Percentiles rank a stretch among this genome's conserved stretches.
Evolutionary conservation across 2,329 filamentous ascomycete species (phyloP).

Genomic region (Cylindrodendrum hubeiense): DNA sequence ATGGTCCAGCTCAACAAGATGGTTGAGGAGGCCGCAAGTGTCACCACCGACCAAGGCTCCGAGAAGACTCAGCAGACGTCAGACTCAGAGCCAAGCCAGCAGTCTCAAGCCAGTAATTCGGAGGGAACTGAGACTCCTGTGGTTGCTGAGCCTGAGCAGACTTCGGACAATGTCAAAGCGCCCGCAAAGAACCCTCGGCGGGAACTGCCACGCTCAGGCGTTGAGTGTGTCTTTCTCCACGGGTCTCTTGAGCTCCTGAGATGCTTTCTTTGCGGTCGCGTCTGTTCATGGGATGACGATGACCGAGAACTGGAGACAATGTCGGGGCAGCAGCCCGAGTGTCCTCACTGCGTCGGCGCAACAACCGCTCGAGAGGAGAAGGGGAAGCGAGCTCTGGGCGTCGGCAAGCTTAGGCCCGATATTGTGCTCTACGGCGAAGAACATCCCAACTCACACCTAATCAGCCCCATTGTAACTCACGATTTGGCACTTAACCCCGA

Average conservation of each 20-base stretch:
- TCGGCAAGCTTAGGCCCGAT: slow-evolving; percentile 77
- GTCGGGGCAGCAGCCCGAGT: slow-evolving; percentile 75
- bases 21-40: slow-evolving; percentile 50
- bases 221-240: slow-evolving; percentile 78
- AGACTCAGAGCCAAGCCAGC: slow-evolving; percentile 37
- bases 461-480: slow-evolving; percentile 76
- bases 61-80: slow-evolving; percentile 37
- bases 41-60: slow-evolving; percentile 33
- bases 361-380: slow-evolving; percentile 72
- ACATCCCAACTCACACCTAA: slow-evolving; percentile 75
- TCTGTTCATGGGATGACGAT: slow-evolving; percentile 71
- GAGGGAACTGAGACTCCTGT: slow-evolving; percentile 27
- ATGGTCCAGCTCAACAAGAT: slow-evolving; percentile 51
- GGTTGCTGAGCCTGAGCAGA: slow-evolving; percentile 36
- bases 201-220: slow-evolving; percentile 56
- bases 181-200: slow-evolving; percentile 38
- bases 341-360: slow-evolving; percentile 73
- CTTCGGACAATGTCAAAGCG: slow-evolving; percentile 34
- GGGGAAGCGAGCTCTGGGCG: slow-evolving; percentile 75
- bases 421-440: slow-evolving; percentile 83
- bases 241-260: slow-evolving; percentile 75
- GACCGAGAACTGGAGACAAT: slow-evolving; percentile 68
- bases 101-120: slow-evolving; percentile 29
- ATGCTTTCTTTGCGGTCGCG: slow-evolving; percentile 71
- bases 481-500: slow-evolving; percentile 75